phyloP scores from a whole-genome alignment of 305 asterid species.

The Petunia hybrid region DNA sequence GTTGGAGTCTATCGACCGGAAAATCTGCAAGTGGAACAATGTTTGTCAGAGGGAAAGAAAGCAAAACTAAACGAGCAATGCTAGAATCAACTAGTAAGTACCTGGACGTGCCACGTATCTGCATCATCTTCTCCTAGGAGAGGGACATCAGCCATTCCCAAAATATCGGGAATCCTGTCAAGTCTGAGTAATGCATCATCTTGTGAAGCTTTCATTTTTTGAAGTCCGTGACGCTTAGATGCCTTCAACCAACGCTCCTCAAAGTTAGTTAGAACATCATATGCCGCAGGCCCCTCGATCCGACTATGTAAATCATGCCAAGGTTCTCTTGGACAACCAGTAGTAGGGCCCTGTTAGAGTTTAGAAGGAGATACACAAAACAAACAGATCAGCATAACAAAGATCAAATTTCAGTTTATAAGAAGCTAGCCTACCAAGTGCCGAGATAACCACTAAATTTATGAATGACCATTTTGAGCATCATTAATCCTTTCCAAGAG shows the following conservation, averaged over 20 bases:
- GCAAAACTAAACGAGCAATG: conserved; percentile 16
- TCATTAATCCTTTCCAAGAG: not conserved
- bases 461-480: not conserved
- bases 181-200: conserved; percentile 83
- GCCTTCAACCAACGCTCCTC: conserved; percentile 94
- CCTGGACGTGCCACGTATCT: conserved; percentile 91
- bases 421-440: conserved; percentile 1
- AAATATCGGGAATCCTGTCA: conserved; percentile 78
- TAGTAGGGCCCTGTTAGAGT: conserved; percentile 60
- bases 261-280: conserved; percentile 80
- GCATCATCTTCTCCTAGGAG: conserved; percentile 53
- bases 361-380: conserved; percentile 1
- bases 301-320: conserved; percentile 93
- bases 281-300: conserved; percentile 93
- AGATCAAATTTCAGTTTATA: not conserved
- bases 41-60: conserved; percentile 30
- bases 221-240: conserved; percentile 61
- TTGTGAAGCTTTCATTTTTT: conserved; percentile 62
- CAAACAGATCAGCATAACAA: conserved; percentile 9
- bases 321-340: conserved; percentile 95
- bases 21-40: conserved; percentile 49
- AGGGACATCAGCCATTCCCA: conserved; percentile 58
- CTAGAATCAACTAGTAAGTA: conserved; percentile 35
- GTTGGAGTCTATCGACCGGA: conserved; percentile 82
- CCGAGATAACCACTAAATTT: not conserved